These are phyloP conservation scores for Ogataea allantospora DNA, from an alignment of 805 yeast genomes.

Conservation along the genomic window DNA sequence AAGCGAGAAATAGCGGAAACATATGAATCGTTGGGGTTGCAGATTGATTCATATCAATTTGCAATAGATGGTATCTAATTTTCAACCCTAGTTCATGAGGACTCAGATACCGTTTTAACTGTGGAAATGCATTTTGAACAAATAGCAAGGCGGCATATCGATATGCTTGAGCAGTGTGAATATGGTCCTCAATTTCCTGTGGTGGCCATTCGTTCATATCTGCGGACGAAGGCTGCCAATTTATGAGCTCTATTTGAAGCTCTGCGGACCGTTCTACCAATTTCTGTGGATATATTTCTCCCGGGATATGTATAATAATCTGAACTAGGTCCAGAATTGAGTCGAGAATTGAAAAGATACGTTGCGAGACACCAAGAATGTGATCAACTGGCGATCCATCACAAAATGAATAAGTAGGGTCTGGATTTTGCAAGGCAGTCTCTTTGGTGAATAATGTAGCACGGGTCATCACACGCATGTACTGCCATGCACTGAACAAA, in stretches of 20 bases:
- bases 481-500: conserved; percentile 24
- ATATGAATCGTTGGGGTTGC: conserved; percentile 16
- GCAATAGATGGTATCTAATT: conserved; percentile 8
- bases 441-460: conserved; percentile 6
- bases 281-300: conserved; percentile 4
- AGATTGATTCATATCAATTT: conserved; percentile 10
- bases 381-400: conserved; percentile 25
- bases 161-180: conserved; percentile 16
- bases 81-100: conserved; percentile 7
- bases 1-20: conserved; percentile 19
- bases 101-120: conserved; percentile 1
- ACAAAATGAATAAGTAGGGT: conserved; percentile 7
- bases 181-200: conserved; percentile 12
- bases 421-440: conserved; percentile 1
- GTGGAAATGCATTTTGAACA: conserved; percentile 20
- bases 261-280: conserved; percentile 6
- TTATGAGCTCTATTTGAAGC: conserved; percentile 9
- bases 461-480: conserved; percentile 20
- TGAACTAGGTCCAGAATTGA: conserved; percentile 15
- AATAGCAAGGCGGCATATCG: conserved; percentile 12
- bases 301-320: conserved; percentile 11
- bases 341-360: conserved; percentile 14
- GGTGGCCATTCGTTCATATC: neutral
- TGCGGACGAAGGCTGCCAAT: conserved; percentile 6
- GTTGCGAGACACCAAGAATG: conserved; percentile 21